A percentile compares a stretch with the other conserved stretches of the same genome.
phyloP scores from a whole-genome alignment of 2,329 filamentous ascomycete genomes.

The Pezicula neosporulosa region DNA sequence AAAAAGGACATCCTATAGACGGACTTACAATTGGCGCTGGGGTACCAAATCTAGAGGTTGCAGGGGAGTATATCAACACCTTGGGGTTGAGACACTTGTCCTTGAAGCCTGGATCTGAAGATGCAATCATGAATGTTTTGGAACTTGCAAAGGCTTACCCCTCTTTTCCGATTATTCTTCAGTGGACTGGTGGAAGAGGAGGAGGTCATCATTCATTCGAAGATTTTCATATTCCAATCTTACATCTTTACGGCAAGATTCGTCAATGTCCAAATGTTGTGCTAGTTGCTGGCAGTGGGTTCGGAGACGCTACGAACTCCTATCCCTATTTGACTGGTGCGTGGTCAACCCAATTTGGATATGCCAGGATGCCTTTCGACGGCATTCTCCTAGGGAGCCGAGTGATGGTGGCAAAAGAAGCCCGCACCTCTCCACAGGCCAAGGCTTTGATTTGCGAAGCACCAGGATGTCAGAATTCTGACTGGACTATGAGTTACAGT shows the following conservation, averaged over 20 bases:
- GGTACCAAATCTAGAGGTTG: constrained; percentile 89
- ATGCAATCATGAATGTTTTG: constrained; percentile 84
- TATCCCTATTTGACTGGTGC: constrained; percentile 88
- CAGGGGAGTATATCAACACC: constrained; percentile 90
- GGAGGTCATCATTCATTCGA: constrained; percentile 94
- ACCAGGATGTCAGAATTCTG: constrained; percentile 71
- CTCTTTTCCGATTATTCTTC: constrained; percentile 84
- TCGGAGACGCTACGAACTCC: constrained; percentile 84
- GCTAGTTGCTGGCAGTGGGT: constrained; percentile 85
- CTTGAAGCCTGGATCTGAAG: constrained; percentile 89
- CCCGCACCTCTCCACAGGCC: constrained; percentile 79
- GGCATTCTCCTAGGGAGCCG: constrained; percentile 87
- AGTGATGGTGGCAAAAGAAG: constrained; percentile 93
- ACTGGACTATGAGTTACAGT: constrained; percentile 95
- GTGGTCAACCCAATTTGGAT: constrained; percentile 82
- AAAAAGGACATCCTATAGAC: constrained; percentile 86
- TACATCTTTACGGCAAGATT: constrained; percentile 88
- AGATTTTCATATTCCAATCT: constrained; percentile 88
- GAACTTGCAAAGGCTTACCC: constrained; percentile 95
- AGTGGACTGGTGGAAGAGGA: constrained; percentile 93
- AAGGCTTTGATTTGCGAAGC: constrained; percentile 90
- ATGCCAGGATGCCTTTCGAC: constrained; percentile 92
- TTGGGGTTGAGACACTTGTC: constrained; percentile 88
- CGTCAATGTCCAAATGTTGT: constrained; percentile 83
- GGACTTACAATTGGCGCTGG: constrained; percentile 93